phyloP scores from a whole-genome alignment of 345 rosid genomes.

The Brassica carinata region DNA sequence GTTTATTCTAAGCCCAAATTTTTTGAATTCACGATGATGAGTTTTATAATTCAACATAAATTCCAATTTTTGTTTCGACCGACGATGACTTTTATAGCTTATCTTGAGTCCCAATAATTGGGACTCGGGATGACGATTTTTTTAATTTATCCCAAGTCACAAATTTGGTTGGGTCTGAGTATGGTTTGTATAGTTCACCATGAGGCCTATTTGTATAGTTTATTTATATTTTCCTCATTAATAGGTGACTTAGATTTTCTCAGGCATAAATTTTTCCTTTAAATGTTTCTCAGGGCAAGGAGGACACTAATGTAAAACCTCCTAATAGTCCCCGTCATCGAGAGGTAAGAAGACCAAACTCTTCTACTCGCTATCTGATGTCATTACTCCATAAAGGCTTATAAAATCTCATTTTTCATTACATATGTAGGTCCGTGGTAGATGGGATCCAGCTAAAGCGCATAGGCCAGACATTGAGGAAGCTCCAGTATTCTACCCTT shows the following conservation, averaged over 20 bases:
- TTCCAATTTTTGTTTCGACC: neutral
- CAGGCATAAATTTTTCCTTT: neutral
- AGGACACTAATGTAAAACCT: neutral
- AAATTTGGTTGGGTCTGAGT: neutral
- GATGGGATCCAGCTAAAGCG: constrained; percentile 69
- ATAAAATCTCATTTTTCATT: neutral
- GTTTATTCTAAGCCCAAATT: neutral
- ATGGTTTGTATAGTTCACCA: neutral
- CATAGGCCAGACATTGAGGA: constrained; percentile 64
- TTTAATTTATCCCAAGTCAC: neutral
- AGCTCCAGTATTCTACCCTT: constrained; percentile 78
- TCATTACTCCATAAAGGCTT: neutral
- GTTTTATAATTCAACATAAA: neutral
- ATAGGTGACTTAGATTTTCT: neutral
- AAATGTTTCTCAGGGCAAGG: neutral
- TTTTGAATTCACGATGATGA: neutral
- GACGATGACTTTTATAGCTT: neutral
- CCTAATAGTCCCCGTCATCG: constrained; percentile 28
- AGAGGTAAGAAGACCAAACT: constrained; percentile 16
- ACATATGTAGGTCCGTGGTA: constrained; percentile 51
- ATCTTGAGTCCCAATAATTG: neutral
- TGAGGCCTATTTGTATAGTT: neutral
- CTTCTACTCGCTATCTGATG: neutral
- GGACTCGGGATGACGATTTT: neutral
- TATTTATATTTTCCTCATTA: neutral